Percentiles rank a stretch among this genome's conserved stretches.
Conservation (phyloP, 2,329 filamentous ascomycete species). For the Huntiella abstrusa region DNA sequence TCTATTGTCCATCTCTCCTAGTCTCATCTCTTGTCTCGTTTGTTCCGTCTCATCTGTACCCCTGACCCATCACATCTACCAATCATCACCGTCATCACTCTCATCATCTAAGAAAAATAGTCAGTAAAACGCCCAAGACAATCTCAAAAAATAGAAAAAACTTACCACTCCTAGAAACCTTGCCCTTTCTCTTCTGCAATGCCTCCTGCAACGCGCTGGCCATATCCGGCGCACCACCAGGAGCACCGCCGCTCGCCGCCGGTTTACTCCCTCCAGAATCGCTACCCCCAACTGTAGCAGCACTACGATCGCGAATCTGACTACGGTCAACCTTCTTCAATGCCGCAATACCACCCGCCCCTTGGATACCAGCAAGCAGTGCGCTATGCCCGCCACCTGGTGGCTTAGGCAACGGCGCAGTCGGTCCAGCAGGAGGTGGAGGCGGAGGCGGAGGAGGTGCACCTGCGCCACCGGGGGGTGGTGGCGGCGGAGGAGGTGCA, state of each 20-base stretch:
- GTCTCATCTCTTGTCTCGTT: constrained; percentile 2
- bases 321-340: constrained; percentile 58
- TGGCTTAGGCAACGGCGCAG: constrained; percentile 33
- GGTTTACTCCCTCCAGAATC: constrained; percentile 28
- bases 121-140: background rate
- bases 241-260: constrained; percentile 30
- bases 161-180: constrained; percentile 89
- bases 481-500: constrained; percentile 29
- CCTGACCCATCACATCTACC: constrained; percentile 22
- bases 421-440: constrained; percentile 21
- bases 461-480: constrained; percentile 16
- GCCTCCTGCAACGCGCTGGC: constrained; percentile 67
- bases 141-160: constrained; percentile 16
- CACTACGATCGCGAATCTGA: constrained; percentile 55
- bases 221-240: constrained; percentile 45
- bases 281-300: constrained; percentile 35
- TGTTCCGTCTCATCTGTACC: background rate
- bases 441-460: constrained; percentile 14
- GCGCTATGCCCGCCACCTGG: constrained; percentile 32
- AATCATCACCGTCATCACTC: constrained; percentile 51
- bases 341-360: constrained; percentile 43
- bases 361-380: constrained; percentile 53
- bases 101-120: constrained; percentile 44
- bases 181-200: constrained; percentile 69
- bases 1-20: constrained; percentile 13